These are phyloP conservation scores for Salix dunnii DNA, from an alignment of 345 rosid species.

Conservation along the genomic window DNA sequence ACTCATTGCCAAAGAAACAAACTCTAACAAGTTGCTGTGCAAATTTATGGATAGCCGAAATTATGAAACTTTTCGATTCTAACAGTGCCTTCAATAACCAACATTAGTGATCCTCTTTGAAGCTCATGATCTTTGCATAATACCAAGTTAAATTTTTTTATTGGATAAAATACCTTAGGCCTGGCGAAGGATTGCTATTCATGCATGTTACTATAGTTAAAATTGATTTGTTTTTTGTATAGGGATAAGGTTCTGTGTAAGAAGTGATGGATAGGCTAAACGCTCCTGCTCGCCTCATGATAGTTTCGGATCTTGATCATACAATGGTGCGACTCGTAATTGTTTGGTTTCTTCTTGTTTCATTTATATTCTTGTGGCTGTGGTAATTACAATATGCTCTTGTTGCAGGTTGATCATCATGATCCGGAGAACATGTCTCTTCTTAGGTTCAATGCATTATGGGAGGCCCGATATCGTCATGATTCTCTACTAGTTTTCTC, in stretches of 20 bases:
- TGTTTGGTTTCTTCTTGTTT: conserved; percentile 17
- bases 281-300: conserved; percentile 73
- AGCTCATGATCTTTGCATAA: neutral
- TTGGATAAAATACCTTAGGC: neutral
- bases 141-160: neutral
- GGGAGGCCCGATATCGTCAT: conserved; percentile 77
- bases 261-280: conserved; percentile 60
- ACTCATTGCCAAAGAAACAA: neutral
- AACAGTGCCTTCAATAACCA: neutral
- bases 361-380: neutral
- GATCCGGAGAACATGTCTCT: conserved; percentile 71
- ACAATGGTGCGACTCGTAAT: conserved; percentile 58
- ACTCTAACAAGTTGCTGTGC: neutral
- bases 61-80: neutral
- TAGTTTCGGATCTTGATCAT: conserved; percentile 95
- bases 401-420: conserved; percentile 85
- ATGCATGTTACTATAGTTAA: neutral
- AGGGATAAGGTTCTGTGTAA: neutral
- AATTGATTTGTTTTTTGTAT: neutral
- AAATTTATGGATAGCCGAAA: neutral
- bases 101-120: neutral
- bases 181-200: neutral
- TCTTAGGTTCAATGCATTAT: conserved; percentile 72
- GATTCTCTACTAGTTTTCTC: conserved; percentile 77
- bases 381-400: neutral